These are phyloP conservation scores for Arachis hypogaea DNA, from an alignment of 306 rosid species.

Conservation along the genomic window DNA sequence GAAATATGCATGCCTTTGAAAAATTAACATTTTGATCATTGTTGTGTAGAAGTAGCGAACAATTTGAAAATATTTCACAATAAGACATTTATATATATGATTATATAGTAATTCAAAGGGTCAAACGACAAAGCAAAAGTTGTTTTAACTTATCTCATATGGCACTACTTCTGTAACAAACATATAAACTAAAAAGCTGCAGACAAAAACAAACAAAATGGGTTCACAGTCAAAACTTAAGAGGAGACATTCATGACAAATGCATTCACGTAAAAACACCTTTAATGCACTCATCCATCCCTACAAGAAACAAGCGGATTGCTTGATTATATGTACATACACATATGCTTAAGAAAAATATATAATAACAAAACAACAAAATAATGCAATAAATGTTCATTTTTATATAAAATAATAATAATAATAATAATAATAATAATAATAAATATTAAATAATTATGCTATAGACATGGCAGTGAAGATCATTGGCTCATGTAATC, in stretches of 20 bases:
- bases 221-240: slow-evolving; percentile 9
- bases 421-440: too few relatives aligned
- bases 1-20: slow-evolving; percentile 19
- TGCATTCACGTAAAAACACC: slow-evolving; percentile 1
- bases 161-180: slow-evolving; percentile 29
- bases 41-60: slow-evolving; percentile 30
- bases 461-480: slow-evolving; percentile 14
- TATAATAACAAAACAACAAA: slow-evolving; percentile 4
- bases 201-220: slow-evolving; percentile 9
- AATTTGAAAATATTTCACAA: slow-evolving; percentile 25
- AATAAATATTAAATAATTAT: slow-evolving; percentile 1
- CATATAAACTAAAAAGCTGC: slow-evolving; percentile 17
- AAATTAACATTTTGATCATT: slow-evolving; percentile 26
- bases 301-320: slow-evolving; percentile 21
- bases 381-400: background rate
- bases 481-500: slow-evolving; percentile 6
- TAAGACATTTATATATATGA: background rate
- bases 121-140: background rate
- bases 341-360: too few relatives aligned
- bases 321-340: background rate
- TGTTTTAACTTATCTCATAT: slow-evolving; percentile 2
- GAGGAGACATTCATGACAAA: background rate
- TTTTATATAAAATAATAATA: too few relatives aligned
- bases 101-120: slow-evolving; percentile 31
- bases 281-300: slow-evolving; percentile 10